A percentile compares a stretch with the other conserved stretches of the same genome.
Conservation (phyloP, 2,329 filamentous ascomycete species). For the Trichoderma lentiforme region DNA sequence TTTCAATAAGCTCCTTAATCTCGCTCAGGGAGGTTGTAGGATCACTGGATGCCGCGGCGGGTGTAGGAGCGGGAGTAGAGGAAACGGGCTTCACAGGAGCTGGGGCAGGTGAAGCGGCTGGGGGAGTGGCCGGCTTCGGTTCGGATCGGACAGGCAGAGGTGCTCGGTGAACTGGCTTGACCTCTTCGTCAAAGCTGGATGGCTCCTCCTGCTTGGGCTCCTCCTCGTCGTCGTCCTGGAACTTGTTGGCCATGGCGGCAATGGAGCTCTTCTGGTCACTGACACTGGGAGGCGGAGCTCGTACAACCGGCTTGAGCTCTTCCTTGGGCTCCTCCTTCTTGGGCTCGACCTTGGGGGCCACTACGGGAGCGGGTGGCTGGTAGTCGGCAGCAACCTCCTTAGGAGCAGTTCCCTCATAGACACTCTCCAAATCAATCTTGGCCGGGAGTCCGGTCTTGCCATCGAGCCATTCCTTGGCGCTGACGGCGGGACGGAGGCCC, state of each 20-base stretch:
- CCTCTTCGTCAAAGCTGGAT: constrained; percentile 83
- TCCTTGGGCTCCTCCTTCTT: constrained; percentile 46
- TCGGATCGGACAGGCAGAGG: constrained; percentile 38
- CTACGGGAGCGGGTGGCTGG: constrained; percentile 52
- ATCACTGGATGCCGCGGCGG: constrained; percentile 30
- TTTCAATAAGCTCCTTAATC: constrained; percentile 74
- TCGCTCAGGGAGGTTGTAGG: constrained; percentile 67
- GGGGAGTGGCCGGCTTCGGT: constrained; percentile 41
- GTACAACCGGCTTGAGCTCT: constrained; percentile 48
- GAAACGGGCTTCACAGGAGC: constrained; percentile 19
- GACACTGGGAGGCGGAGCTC: constrained; percentile 59
- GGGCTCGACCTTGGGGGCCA: constrained; percentile 39
- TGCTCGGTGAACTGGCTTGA: constrained; percentile 67
- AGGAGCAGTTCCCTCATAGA: constrained; percentile 81
- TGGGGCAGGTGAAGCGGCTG: constrained; percentile 21
- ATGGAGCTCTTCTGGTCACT: constrained; percentile 86
- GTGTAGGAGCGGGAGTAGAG: constrained; percentile 32
- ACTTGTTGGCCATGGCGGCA: constrained; percentile 79
- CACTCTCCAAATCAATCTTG: constrained; percentile 89
- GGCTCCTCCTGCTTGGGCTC: constrained; percentile 56
- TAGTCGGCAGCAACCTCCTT: constrained; percentile 72
- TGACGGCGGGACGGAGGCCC: constrained; percentile 77
- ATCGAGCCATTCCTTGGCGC: constrained; percentile 76
- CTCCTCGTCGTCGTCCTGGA: constrained; percentile 67
- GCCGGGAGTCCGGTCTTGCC: constrained; percentile 81